Evolutionary conservation across 768 basidiomycete genomes (phyloP), one percentile per base, ranked within the genome.

Genomic region (Mycena galopus): DNA sequence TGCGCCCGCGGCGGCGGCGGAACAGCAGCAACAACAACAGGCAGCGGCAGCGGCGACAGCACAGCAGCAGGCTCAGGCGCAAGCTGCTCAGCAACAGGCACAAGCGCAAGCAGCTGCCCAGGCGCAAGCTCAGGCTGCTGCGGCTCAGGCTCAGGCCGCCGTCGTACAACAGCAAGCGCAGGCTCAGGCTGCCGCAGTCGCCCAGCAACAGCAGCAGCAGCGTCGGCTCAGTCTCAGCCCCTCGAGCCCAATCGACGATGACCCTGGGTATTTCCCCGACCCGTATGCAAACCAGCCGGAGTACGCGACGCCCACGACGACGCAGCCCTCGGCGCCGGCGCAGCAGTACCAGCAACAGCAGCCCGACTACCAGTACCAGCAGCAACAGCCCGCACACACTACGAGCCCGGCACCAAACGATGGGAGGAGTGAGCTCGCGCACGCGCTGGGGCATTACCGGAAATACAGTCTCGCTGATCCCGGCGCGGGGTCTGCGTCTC

Each of bases 21-120:
- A 67, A 42, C 77, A 75, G 73, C 44, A n/a, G 65, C 73, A 33
- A 74, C 79, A 77, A n/a, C 77, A 69, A 35, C 77, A 77, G 66
- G 44, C 44, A n/a, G 44, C 19, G 61, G 60, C 71, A 59, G 68
- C 73, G 66, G 50, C 77, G 74, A 73, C 44, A n/a, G 65, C 73
- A 33, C 79, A 77, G 23, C 77, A 69, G 39, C 74, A 79, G 64
- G 69, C 69, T 8, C 21, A 21, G 21, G 44, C 44, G 0, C 7
- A 5, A 7, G 44, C 44, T n/a, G n/a, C n/a, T n/a, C n/a, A n/a
- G n/a, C n/a, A n/a, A 19, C 44, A 47, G 44, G 44, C 44, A n/a
- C 44, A 47, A 11, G 64, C 69, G 37, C 75, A 78, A 55, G 47
- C 32, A 19, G 74, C 77, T 60, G 60, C 71, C 33, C 74, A 79